Conservation (phyloP, 352 stramenopile genomes). For the Globisporangium parvum region DNA sequence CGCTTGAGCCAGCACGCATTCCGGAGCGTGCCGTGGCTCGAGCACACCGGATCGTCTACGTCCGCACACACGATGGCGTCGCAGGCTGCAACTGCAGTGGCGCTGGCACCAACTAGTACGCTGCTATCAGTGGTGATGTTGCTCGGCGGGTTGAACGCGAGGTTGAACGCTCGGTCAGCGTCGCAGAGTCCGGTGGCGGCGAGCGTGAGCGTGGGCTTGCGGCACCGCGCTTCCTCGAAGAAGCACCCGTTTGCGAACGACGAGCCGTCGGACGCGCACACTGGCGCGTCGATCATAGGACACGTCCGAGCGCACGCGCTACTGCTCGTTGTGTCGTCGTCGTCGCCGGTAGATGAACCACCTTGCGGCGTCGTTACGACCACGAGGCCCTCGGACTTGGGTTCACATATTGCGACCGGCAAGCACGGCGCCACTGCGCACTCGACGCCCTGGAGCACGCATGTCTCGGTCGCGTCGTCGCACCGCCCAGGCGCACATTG, state of each 20-base stretch:
- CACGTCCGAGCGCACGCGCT: constrained; percentile 24
- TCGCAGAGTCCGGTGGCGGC: constrained; percentile 21
- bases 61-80: constrained; percentile 30
- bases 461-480: constrained; percentile 24
- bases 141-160: constrained; percentile 22
- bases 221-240: constrained; percentile 40
- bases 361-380: too few species aligned
- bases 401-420: constrained; percentile 37
- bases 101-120: not conserved
- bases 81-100: constrained; percentile 1
- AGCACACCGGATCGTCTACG: constrained; percentile 45
- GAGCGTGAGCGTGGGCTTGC: constrained; percentile 16
- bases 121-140: not conserved
- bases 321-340: not conserved
- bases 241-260: constrained; percentile 53
- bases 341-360: not conserved
- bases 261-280: constrained; percentile 37
- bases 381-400: constrained; percentile 5
- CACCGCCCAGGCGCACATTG: constrained; percentile 37
- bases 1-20: constrained; percentile 39
- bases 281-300: constrained; percentile 28
- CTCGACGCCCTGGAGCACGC: constrained; percentile 29
- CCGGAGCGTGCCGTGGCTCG: constrained; percentile 32
- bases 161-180: constrained; percentile 20
- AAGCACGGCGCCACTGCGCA: constrained; percentile 38